Base-by-base conservation (phyloP, 2,329 filamentous ascomycete species). In the Phialophora chinensis region DNA sequence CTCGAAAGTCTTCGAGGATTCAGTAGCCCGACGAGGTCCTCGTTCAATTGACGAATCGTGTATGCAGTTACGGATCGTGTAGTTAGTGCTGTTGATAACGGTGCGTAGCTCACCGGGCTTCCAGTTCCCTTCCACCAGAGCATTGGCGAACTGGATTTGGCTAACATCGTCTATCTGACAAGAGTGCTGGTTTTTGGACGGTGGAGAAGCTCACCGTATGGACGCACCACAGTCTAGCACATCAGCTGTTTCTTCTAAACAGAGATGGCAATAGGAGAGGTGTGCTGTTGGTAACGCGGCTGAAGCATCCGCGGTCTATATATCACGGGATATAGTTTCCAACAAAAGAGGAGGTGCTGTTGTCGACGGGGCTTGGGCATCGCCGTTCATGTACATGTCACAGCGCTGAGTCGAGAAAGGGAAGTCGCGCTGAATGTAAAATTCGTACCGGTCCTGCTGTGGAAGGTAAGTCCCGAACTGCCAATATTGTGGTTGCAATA, bases 201-300 rank as follows among this genome's bases (percentile, higher is more conserved):
- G 68, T 69, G 68, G 63, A 63, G 63, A 67, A 69, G 65, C 68
- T 69, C 68, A 69, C 68, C 68, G 63, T 69, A 33, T 55, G 25
- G 27, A 57, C 47, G 55, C 50, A 60, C 60, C 23, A 56, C 17
- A 20, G n/a, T 62, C 23, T 55, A 25, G 27, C 47, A 53, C 20
- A n/a, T 47, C 8, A 6, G 25, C 29, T 33, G 44, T 20, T 42
- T 53, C 17, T 27, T 60, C 27, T 35, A 53, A 38, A 53, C 31
- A 23, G 33, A 14, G 12, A 31, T 44, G n/a, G 44, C 33, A 57
- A 50, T 6, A 50, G 44, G 20, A 53, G 27, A 29, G 31, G 29
- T 53, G 38, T 65, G 65, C 67, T 63, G 62, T 63, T 69, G 65
- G 33, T 55, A 31, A 60, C 54, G 58, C 54, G 52, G 67, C 47